phyloP scores from a whole-genome alignment of 441 rosid genomes.

The Pelargonium exstipulatum region DNA sequence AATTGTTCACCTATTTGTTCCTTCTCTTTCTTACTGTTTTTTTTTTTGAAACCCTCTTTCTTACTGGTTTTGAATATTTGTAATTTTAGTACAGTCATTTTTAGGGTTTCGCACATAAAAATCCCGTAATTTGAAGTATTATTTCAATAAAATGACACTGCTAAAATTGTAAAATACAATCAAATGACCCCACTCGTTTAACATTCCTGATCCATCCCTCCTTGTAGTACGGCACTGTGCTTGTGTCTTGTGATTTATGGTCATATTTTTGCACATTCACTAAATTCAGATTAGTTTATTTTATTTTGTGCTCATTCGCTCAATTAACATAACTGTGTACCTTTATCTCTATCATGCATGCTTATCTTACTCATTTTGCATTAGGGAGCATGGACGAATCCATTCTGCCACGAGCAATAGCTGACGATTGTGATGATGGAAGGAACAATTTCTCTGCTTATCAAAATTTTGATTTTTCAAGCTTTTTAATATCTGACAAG shows the following conservation, averaged over 20 bases:
- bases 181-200: no score
- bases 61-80: no score
- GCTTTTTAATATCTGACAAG: conserved; percentile 72
- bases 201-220: no score
- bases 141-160: no score
- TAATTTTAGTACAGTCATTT: no score
- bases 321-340: not conserved
- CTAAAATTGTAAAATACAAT: no score
- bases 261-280: not conserved
- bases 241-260: not conserved
- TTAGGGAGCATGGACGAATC: conserved; percentile 36
- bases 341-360: not conserved
- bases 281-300: not conserved
- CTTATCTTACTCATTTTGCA: conserved; percentile 8
- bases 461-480: conserved; percentile 68
- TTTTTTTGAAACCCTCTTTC: not conserved
- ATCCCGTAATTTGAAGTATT: no score
- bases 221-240: no score
- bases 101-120: no score
- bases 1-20: not conserved
- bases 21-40: no score
- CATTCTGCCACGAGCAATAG: conserved; percentile 37
- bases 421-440: conserved; percentile 46
- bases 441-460: conserved; percentile 37
- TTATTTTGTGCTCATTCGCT: not conserved